Evolutionary conservation across 768 basidiomycete species (phyloP).

Genomic region (Lactarius pseudohatsudake): DNA sequence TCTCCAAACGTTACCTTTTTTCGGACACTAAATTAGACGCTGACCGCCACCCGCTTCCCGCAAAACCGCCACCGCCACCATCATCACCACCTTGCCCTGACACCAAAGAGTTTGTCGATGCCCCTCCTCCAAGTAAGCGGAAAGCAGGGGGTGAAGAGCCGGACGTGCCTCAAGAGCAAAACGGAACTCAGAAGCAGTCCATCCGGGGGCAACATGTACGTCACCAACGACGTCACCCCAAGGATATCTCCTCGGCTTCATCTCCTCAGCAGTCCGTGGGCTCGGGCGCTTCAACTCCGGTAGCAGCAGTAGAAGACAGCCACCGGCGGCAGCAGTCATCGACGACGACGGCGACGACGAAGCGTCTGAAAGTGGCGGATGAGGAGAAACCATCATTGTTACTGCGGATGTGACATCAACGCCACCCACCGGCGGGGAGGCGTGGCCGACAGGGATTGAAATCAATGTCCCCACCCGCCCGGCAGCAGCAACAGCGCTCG

Average conservation of each 20-base stretch:
- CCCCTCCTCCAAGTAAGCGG: not conserved
- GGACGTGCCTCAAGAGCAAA: not conserved
- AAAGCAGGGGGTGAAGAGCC: constrained; percentile 8
- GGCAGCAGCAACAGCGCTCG: not conserved
- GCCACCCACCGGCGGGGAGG: not conserved
- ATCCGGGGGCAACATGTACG: constrained; percentile 22
- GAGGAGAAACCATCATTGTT: constrained; percentile 23
- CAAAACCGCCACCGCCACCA: constrained; percentile 5
- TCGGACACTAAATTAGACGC: no score
- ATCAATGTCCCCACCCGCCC: not conserved
- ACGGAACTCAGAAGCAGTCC: constrained; percentile 8
- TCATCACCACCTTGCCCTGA: not conserved
- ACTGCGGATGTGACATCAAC: constrained; percentile 19
- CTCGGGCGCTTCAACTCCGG: constrained; percentile 11
- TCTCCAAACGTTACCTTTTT: constrained; percentile 1
- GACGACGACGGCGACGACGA: not conserved
- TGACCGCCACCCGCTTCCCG: not conserved
- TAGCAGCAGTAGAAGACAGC: constrained; percentile 1
- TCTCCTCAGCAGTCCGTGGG: not conserved
- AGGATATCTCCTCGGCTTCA: not conserved
- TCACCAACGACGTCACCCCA: constrained; percentile 15
- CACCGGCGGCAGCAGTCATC: not conserved
- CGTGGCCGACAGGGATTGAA: not conserved
- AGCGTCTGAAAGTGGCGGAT: constrained; percentile 14
- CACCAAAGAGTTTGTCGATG: not conserved